These are phyloP conservation scores for Sutorius eximius DNA, from an alignment of 1,284 basidiomycete species.

Conservation along the genomic window DNA sequence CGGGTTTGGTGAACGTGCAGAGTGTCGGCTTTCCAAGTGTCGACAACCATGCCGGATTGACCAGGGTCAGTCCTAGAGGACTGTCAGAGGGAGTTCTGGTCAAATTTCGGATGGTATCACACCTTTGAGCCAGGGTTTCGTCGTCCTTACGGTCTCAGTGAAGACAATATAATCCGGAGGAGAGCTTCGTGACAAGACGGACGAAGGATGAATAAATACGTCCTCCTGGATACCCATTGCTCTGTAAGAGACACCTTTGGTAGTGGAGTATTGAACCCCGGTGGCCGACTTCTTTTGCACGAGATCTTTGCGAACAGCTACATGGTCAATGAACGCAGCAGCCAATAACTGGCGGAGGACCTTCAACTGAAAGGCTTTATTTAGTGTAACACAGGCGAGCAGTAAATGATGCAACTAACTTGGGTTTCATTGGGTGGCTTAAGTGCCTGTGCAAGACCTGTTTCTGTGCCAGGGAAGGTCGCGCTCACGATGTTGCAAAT, in stretches of 20 bases:
- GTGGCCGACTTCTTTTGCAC: conserved; percentile 54
- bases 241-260: conserved; percentile 82
- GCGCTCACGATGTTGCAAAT: conserved; percentile 80
- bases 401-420: conserved; percentile 40
- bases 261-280: conserved; percentile 73
- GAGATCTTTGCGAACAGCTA: conserved; percentile 90
- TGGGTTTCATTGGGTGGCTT: conserved; percentile 75
- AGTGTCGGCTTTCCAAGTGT: conserved; percentile 75
- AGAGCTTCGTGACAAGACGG: conserved; percentile 64
- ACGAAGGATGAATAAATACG: conserved; percentile 92
- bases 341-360: conserved; percentile 87
- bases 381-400: neutral
- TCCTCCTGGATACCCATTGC: conserved; percentile 84
- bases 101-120: conserved; percentile 8
- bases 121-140: conserved; percentile 83
- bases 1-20: conserved; percentile 88
- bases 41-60: conserved; percentile 90
- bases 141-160: conserved; percentile 78
- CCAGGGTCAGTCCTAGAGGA: conserved; percentile 70
- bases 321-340: conserved; percentile 93
- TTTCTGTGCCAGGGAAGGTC: conserved; percentile 64
- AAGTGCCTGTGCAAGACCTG: conserved; percentile 60
- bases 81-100: conserved; percentile 1
- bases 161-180: conserved; percentile 92
- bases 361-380: conserved; percentile 63